Evolutionary conservation across 768 basidiomycete genomes (phyloP).

Genomic region (Coprinopsis marcescibilis): DNA sequence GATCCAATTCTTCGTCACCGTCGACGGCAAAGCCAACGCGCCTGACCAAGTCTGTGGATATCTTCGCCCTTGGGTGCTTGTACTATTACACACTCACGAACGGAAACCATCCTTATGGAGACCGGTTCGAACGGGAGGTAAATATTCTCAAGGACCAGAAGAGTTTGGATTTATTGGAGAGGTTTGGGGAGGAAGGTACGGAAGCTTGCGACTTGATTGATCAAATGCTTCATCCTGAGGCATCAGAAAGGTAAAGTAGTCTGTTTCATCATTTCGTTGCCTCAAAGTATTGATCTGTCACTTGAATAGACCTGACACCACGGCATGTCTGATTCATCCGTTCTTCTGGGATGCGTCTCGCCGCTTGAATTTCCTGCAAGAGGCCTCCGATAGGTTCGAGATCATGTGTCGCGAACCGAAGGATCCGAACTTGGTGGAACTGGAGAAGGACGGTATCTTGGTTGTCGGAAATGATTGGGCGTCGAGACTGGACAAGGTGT

Average conservation of each 20-base stretch:
- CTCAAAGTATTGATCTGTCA: not conserved
- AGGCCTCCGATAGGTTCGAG: slow-evolving; percentile 96
- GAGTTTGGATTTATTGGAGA: slow-evolving; percentile 61
- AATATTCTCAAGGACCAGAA: slow-evolving; percentile 87
- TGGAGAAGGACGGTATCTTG: slow-evolving; percentile 63
- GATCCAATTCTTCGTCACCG: slow-evolving; percentile 17
- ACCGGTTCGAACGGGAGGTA: slow-evolving; percentile 86
- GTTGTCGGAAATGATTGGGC: slow-evolving; percentile 94
- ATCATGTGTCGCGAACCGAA: slow-evolving; percentile 94
- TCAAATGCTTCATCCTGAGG: slow-evolving; percentile 73
- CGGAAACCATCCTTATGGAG: slow-evolving; percentile 92
- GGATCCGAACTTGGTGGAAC: slow-evolving; percentile 63
- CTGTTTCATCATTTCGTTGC: slow-evolving; percentile 6
- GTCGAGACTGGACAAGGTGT: slow-evolving; percentile 74
- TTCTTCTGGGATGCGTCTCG: slow-evolving; percentile 94
- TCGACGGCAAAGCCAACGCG: slow-evolving; percentile 47
- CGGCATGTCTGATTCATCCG: slow-evolving; percentile 83
- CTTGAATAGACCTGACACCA: slow-evolving; percentile 72
- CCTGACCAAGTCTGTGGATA: slow-evolving; percentile 92
- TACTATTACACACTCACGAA: slow-evolving; percentile 90
- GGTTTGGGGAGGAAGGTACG: slow-evolving; percentile 89
- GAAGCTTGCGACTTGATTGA: slow-evolving; percentile 81
- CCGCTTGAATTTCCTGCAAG: slow-evolving; percentile 90
- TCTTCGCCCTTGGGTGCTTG: slow-evolving; percentile 93
- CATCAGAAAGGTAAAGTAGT: slow-evolving; percentile 59